A percentile compares a stretch with the other conserved stretches of the same genome.
phyloP scores from a whole-genome alignment of 768 basidiomycete genomes.

The Amanita exitialis region DNA sequence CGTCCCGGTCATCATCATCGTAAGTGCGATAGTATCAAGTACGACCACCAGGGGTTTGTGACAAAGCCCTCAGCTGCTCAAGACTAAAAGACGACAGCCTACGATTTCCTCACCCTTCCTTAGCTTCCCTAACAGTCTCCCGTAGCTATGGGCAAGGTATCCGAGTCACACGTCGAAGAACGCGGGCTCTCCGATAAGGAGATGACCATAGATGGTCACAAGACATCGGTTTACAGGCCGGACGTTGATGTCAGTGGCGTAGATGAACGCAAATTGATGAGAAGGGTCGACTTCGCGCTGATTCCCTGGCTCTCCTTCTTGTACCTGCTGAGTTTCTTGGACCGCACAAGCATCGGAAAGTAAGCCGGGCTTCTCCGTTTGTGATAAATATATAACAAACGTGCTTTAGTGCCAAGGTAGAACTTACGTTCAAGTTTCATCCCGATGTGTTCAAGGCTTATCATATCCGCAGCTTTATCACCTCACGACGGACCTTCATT shows the following conservation, averaged over 20 bases:
- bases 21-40: no score
- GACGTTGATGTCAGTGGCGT: slow-evolving; percentile 48
- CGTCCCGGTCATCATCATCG: no score
- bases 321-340: slow-evolving; percentile 63
- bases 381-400: background rate
- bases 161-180: background rate
- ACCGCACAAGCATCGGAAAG: slow-evolving; percentile 44
- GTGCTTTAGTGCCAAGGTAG: slow-evolving; percentile 28
- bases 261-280: slow-evolving; percentile 58
- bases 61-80: no score
- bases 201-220: slow-evolving; percentile 18
- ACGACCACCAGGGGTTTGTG: no score
- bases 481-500: slow-evolving; percentile 45
- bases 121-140: background rate
- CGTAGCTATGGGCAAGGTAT: background rate
- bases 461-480: slow-evolving; percentile 42
- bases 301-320: slow-evolving; percentile 67
- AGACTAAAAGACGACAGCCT: background rate
- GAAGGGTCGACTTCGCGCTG: slow-evolving; percentile 60
- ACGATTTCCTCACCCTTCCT: background rate
- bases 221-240: slow-evolving; percentile 27
- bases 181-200: slow-evolving; percentile 20
- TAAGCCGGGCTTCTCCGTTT: slow-evolving; percentile 16
- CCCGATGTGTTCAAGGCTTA: background rate
- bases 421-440: background rate